phyloP scores from a whole-genome alignment of 2,329 filamentous ascomycete genomes.

The Emergomyces orientalis region DNA sequence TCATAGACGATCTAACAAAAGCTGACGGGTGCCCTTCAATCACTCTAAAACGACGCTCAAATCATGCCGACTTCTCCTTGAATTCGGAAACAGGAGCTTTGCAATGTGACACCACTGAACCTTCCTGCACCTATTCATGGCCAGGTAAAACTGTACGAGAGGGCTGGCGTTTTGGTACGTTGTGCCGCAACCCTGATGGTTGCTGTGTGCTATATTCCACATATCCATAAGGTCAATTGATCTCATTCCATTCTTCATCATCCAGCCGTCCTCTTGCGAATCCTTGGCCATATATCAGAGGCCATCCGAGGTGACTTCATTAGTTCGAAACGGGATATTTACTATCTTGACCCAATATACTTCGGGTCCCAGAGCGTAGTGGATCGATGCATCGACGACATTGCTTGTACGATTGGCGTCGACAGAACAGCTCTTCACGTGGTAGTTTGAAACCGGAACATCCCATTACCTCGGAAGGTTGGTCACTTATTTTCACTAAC shows the following conservation, averaged over 20 bases:
- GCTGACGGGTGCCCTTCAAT: constrained; percentile 23
- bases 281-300: constrained; percentile 48
- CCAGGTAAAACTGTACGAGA: constrained; percentile 48
- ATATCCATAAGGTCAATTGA: background rate
- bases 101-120: constrained; percentile 15
- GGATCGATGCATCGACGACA: constrained; percentile 51
- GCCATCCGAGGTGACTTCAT: constrained; percentile 40
- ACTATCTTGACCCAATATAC: constrained; percentile 51
- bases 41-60: constrained; percentile 21
- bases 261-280: constrained; percentile 46
- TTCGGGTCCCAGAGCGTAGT: constrained; percentile 51
- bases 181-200: background rate
- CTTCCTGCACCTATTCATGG: constrained; percentile 39
- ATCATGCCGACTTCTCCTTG: constrained; percentile 20
- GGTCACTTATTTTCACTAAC: background rate
- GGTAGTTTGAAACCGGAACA: constrained; percentile 27
- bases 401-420: constrained; percentile 51
- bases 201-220: background rate
- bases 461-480: background rate
- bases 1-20: constrained; percentile 22
- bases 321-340: constrained; percentile 56
- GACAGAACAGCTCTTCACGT: constrained; percentile 48
- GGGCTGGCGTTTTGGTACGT: constrained; percentile 48
- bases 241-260: background rate
- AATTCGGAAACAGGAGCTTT: constrained; percentile 24